Base-by-base conservation (phyloP, 441 rosid species). In the Populus trichocarpa region DNA sequence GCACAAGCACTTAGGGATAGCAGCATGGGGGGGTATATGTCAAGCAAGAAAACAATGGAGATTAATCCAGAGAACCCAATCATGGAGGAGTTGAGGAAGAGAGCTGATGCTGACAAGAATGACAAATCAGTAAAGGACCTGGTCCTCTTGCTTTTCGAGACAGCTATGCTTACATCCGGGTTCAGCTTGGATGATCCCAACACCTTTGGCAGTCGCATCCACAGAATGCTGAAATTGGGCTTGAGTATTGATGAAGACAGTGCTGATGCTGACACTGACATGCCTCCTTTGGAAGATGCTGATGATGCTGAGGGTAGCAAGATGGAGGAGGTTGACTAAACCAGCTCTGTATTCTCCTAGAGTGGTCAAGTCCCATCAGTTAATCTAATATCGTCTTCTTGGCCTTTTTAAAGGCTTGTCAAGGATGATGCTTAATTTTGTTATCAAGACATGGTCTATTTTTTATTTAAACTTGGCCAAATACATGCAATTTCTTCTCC, bases 101-200 rank as follows among this genome's bases (percentile, higher is more conserved):
- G 96, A 75, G 90, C 93, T 0, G 91, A 91, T 33, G 94, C 88
- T 0, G 92, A 90, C 78, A 89, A 88, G 78, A 87, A 87, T 4
- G 95, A 91, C 78, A 90, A 90, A 79, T 89, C 91, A 0, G 90
- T 90, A n/a, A 90, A 91, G 84, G 95, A 91, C 78, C 86, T 91
- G 0, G 93, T 88, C 73, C 73, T 91, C 59, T 78, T 91, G 79
- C 89, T 91, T 0, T 91, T 90, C 2, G 93, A 91, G 84, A 91
- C 92, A 5, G 90, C 92, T 1, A 88, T 91, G 0, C 77, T 90
- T 14, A 91, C 89, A 0, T 91, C 91, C 0, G 96, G 96, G 8
- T 91, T 91, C 83, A 88, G 91, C 85, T 86, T 91, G 5, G 97
- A 92, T n/a, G 97, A 92, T 0, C 97, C 97, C 0, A 91, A 92